Conservation (phyloP, 1,139 yeast species). For the Pneumocystis canis region DNA sequence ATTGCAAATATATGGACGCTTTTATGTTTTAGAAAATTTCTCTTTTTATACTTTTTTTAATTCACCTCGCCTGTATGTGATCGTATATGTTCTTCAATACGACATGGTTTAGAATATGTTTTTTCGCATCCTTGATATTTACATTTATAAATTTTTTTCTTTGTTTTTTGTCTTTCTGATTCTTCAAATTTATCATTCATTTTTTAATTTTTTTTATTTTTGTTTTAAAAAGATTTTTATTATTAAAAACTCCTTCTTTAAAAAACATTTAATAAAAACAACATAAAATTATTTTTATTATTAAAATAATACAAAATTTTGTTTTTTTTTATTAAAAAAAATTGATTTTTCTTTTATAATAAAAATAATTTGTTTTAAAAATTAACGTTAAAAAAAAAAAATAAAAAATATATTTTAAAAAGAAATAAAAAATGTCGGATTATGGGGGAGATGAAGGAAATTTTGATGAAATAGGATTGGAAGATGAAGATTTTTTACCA, state of each 20-base stretch:
- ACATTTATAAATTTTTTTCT: conserved; percentile 11
- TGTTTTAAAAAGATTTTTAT: background rate
- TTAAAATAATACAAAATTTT: too few relatives aligned
- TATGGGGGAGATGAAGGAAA: background rate
- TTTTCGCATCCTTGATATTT: conserved; percentile 43
- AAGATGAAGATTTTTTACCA: conserved; percentile 28
- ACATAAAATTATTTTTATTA: too few relatives aligned
- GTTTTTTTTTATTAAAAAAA: too few relatives aligned
- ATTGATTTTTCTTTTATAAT: background rate
- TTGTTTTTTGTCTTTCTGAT: background rate
- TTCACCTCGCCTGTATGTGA: conserved; percentile 47
- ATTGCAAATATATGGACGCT: conserved; percentile 59
- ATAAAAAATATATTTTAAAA: too few relatives aligned
- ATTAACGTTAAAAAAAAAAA: background rate
- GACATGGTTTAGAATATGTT: conserved; percentile 66
- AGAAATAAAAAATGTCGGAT: background rate
- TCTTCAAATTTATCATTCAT: background rate
- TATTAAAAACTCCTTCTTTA: background rate
- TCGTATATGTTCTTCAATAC: conserved; percentile 66
- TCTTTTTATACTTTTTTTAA: background rate
- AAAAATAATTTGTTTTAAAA: too few relatives aligned
- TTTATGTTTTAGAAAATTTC: background rate
- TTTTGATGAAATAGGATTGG: conserved; percentile 30
- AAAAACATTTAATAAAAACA: too few relatives aligned
- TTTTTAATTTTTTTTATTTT: background rate